These are phyloP conservation scores for Zoysia japonica DNA, from an alignment of 176 grass and related monocot species.

Conservation along the genomic window DNA sequence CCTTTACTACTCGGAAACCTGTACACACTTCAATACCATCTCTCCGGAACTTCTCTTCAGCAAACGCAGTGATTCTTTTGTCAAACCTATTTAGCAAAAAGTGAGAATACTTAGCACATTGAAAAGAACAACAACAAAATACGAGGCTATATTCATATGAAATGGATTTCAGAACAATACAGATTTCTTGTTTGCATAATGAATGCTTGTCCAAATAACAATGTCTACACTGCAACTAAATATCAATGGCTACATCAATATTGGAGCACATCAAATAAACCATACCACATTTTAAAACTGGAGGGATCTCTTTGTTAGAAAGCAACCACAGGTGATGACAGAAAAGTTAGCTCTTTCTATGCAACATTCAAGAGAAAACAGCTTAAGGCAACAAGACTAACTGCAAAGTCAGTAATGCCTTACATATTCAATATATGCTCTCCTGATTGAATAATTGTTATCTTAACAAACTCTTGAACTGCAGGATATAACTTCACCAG, in stretches of 20 bases:
- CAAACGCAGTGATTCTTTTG: constrained; percentile 74
- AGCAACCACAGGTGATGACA: neutral
- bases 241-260: neutral
- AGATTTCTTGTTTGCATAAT: constrained; percentile 8
- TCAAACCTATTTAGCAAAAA: constrained; percentile 69
- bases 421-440: constrained; percentile 93
- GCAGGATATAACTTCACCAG: constrained; percentile 82
- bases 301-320: neutral
- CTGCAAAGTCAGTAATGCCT: constrained; percentile 37
- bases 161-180: neutral
- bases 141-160: neutral
- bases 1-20: constrained; percentile 72
- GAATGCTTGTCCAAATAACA: neutral
- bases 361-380: constrained; percentile 14
- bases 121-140: neutral
- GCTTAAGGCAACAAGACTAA: constrained; percentile 34
- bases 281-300: neutral
- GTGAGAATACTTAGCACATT: constrained; percentile 9
- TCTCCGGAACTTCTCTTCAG: constrained; percentile 82
- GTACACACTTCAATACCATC: constrained; percentile 87
- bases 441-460: constrained; percentile 85
- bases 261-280: neutral
- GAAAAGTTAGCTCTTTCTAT: neutral
- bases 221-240: neutral
- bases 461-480: constrained; percentile 68